phyloP scores from a whole-genome alignment of 208 protist genomes.

The Phytomonas francai region DNA sequence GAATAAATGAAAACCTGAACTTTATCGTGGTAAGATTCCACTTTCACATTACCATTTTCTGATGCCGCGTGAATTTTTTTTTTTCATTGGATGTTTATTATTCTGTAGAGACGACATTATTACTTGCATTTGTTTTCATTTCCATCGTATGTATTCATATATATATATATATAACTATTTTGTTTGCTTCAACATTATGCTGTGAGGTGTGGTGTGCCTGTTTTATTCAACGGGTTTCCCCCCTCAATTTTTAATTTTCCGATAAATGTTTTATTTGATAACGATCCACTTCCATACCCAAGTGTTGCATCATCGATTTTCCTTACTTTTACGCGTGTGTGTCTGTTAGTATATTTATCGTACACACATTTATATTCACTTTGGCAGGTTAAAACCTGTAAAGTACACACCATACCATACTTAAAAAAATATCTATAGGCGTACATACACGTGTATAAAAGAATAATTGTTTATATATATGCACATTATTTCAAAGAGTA shows the following conservation, averaged over 20 bases:
- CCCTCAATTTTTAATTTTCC: background rate
- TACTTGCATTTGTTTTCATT: background rate
- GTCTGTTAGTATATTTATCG: background rate
- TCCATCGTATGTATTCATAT: background rate
- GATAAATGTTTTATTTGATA: slow-evolving; percentile 4
- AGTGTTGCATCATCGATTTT: background rate
- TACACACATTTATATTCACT: slow-evolving; percentile 7
- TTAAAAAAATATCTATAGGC: background rate
- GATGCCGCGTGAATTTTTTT: background rate
- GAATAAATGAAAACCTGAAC: background rate
- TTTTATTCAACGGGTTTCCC: background rate
- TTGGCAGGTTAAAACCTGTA: background rate
- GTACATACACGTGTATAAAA: background rate
- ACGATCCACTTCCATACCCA: background rate
- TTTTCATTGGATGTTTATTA: background rate
- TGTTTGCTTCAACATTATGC: background rate
- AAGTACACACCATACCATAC: background rate
- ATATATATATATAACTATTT: background rate
- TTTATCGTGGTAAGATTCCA: background rate
- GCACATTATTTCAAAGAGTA: background rate
- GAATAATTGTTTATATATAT: background rate
- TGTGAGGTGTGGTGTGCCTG: background rate
- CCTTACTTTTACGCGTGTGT: background rate
- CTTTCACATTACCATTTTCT: background rate
- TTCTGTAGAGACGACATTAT: background rate